Evolutionary conservation across 202 grass and related monocot species (phyloP).

Genomic region (Setaria viridis): DNA sequence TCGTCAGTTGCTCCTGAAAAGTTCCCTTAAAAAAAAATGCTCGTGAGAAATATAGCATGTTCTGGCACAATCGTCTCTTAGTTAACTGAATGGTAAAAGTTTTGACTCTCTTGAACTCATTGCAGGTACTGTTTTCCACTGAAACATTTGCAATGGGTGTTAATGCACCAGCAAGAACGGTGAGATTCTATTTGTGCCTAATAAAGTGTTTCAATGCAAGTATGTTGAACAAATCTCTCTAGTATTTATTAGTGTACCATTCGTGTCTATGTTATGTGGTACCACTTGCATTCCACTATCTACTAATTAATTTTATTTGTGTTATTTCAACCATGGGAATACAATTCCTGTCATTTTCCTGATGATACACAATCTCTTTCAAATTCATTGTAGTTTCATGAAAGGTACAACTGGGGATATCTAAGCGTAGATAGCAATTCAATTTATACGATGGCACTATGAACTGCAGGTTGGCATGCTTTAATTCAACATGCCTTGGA

Average conservation of each 20-base stretch:
- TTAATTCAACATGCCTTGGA: background rate
- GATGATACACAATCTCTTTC: background rate
- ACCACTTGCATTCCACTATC: background rate
- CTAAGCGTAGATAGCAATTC: background rate
- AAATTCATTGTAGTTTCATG: slow-evolving; percentile 3
- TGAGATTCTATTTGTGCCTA: slow-evolving; percentile 51
- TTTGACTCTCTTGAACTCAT: slow-evolving; percentile 35
- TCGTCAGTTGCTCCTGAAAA: slow-evolving; percentile 19
- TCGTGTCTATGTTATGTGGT: background rate
- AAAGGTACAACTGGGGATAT: background rate
- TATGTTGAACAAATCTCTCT: slow-evolving; percentile 14
- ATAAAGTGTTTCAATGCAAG: slow-evolving; percentile 21
- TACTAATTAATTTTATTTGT: slow-evolving; percentile 14
- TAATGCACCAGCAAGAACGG: slow-evolving; percentile 95
- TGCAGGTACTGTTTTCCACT: slow-evolving; percentile 93
- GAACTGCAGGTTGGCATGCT: background rate
- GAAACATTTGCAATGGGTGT: slow-evolving; percentile 99
- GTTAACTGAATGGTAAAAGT: slow-evolving; percentile 16
- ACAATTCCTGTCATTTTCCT: slow-evolving; percentile 10
- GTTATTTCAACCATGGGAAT: slow-evolving; percentile 27
- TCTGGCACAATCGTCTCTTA: background rate
- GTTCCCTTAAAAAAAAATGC: background rate
- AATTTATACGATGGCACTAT: slow-evolving; percentile 27
- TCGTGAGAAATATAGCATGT: slow-evolving; percentile 21
- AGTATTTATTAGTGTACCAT: slow-evolving; percentile 9